phyloP scores from a whole-genome alignment of 495 filamentous ascomycete species.

The Penicillium paradoxum region DNA sequence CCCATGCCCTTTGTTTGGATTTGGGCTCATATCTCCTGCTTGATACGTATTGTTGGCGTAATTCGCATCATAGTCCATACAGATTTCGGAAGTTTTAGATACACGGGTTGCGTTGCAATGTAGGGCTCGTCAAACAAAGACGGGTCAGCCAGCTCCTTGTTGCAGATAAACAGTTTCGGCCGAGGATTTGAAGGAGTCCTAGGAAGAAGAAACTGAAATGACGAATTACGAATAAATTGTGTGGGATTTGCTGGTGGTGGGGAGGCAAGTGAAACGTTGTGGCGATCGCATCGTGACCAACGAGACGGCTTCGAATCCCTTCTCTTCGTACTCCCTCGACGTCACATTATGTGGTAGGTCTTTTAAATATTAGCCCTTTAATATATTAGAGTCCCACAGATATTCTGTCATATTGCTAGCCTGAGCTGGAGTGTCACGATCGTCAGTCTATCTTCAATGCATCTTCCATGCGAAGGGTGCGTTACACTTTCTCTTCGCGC shows the following conservation, averaged over 20 bases:
- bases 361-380: not conserved
- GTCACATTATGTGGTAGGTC: constrained; percentile 1
- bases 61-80: constrained; percentile 42
- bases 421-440: not conserved
- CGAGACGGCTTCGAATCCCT: not conserved
- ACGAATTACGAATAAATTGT: not conserved
- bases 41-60: constrained; percentile 26
- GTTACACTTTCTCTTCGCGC: not conserved
- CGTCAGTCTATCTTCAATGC: not conserved
- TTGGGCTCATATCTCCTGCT: constrained; percentile 23
- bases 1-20: constrained; percentile 20
- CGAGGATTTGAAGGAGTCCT: not conserved
- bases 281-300: constrained; percentile 5
- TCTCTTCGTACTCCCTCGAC: constrained; percentile 8
- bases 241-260: constrained; percentile 3
- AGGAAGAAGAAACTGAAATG: constrained; percentile 2
- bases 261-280: constrained; percentile 5
- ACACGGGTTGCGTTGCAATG: not conserved
- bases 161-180: not conserved
- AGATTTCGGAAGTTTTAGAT: not conserved
- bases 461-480: constrained; percentile 2
- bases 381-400: constrained; percentile 2
- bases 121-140: not conserved
- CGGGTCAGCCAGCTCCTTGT: no score
- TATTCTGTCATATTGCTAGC: constrained; percentile 7